These are phyloP conservation scores for Phytophthora kernoviae DNA, from an alignment of 352 stramenopile species.

Conservation along the genomic window DNA sequence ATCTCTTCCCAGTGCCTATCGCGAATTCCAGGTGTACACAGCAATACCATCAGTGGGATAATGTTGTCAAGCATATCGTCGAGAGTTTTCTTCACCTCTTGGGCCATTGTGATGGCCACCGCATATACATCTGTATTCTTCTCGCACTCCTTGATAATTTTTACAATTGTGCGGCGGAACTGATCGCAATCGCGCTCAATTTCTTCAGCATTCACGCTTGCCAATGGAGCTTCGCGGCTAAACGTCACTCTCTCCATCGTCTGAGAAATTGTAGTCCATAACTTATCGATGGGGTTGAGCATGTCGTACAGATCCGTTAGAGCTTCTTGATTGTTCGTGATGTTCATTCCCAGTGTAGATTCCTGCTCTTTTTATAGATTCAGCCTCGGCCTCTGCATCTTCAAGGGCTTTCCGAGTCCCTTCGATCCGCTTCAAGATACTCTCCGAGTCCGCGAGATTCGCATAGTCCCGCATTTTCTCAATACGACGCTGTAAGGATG, in stretches of 20 bases:
- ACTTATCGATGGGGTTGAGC: slow-evolving; percentile 84
- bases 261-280: slow-evolving; percentile 85
- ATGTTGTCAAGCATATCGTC: slow-evolving; percentile 90
- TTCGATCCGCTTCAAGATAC: slow-evolving; percentile 84
- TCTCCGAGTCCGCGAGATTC: slow-evolving; percentile 79
- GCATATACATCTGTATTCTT: slow-evolving; percentile 87
- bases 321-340: slow-evolving; percentile 81
- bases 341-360: slow-evolving; percentile 79
- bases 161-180: slow-evolving; percentile 86
- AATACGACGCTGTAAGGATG: slow-evolving; percentile 81
- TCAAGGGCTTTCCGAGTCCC: slow-evolving; percentile 78
- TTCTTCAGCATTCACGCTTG: slow-evolving; percentile 83
- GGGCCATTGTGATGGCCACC: slow-evolving; percentile 78
- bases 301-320: slow-evolving; percentile 82
- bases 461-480: slow-evolving; percentile 92
- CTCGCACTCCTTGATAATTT: slow-evolving; percentile 92
- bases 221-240: slow-evolving; percentile 64
- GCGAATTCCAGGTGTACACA: slow-evolving; percentile 93
- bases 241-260: slow-evolving; percentile 82
- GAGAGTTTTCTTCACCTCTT: slow-evolving; percentile 82
- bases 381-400: slow-evolving; percentile 80
- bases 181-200: slow-evolving; percentile 89
- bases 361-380: slow-evolving; percentile 91
- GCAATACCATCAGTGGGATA: slow-evolving; percentile 91
- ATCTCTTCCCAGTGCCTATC: slow-evolving; percentile 94